phyloP scores from a whole-genome alignment of 805 yeast genomes.

The Candida nanaspora region DNA sequence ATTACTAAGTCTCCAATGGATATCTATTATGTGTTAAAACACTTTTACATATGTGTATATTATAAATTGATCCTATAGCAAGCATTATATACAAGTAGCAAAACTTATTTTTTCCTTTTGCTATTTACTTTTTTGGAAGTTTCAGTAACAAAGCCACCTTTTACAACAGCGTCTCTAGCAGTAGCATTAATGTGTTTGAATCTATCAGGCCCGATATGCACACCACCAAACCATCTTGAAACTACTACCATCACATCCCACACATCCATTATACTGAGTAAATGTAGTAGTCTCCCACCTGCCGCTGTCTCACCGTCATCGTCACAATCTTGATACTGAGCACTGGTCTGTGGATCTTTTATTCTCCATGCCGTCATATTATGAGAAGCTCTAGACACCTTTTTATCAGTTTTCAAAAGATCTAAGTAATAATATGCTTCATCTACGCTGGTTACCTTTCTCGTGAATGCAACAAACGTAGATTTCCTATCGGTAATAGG shows the following conservation, averaged over 20 bases:
- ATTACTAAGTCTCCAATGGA: too few species aligned
- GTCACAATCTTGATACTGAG: conserved; percentile 75
- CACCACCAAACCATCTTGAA: conserved; percentile 90
- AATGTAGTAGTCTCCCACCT: conserved; percentile 77
- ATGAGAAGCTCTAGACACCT: conserved; percentile 63
- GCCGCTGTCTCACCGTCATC: conserved; percentile 98
- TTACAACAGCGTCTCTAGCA: conserved; percentile 75
- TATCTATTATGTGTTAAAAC: too few species aligned
- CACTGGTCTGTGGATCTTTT: conserved; percentile 39
- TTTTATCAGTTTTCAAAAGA: conserved; percentile 53
- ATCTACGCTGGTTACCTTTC: conserved; percentile 52
- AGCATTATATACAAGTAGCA: too few species aligned
- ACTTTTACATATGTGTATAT: too few species aligned
- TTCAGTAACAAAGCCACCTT: conserved; percentile 44
- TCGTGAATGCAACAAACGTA: conserved; percentile 73
- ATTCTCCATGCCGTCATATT: conserved; percentile 88
- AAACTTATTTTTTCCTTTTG: conserved; percentile 18
- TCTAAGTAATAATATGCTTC: conserved; percentile 54
- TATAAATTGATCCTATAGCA: too few species aligned
- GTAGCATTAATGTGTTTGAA: conserved; percentile 89
- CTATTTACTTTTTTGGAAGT: conserved; percentile 10
- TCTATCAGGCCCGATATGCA: conserved; percentile 85
- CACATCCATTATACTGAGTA: conserved; percentile 66
- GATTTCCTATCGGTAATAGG: conserved; percentile 80
- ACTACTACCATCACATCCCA: conserved; percentile 85